Evolutionary conservation across 2,329 filamentous ascomycete genomes (phyloP).

Genomic region (Aureobasidium sp.): DNA sequence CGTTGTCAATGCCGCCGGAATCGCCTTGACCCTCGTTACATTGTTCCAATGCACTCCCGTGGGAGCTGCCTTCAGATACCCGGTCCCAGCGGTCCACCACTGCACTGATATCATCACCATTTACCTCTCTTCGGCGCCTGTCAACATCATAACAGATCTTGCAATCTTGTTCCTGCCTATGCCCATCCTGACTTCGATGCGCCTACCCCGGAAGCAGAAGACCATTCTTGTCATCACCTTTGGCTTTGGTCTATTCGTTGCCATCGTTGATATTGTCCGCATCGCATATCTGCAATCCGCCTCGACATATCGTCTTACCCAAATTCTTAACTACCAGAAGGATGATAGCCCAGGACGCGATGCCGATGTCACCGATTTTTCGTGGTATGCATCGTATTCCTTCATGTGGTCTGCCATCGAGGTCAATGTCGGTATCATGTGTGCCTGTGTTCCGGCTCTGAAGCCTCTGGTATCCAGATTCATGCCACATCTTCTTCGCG

Average conservation of each 20-base stretch:
- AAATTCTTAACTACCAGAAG: conserved; percentile 24
- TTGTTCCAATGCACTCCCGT: conserved; percentile 78
- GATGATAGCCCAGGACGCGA: conserved; percentile 21
- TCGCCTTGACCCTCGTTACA: conserved; percentile 75
- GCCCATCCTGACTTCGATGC: conserved; percentile 79
- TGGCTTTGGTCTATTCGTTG: conserved; percentile 75
- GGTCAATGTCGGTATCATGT: conserved; percentile 83
- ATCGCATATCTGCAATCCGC: conserved; percentile 85
- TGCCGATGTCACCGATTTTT: conserved; percentile 41
- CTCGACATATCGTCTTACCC: conserved; percentile 37
- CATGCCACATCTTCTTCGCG: conserved; percentile 47
- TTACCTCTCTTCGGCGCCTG: conserved; percentile 66
- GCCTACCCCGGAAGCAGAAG: conserved; percentile 76
- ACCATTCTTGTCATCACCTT: conserved; percentile 81
- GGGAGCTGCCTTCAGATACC: conserved; percentile 52
- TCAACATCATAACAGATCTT: conserved; percentile 87
- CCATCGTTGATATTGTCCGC: conserved; percentile 77
- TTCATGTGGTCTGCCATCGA: conserved; percentile 94
- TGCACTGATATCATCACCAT: conserved; percentile 57
- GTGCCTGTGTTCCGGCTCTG: conserved; percentile 82
- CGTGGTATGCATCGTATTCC: conserved; percentile 68
- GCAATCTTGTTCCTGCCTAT: conserved; percentile 82
- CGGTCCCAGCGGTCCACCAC: conserved; percentile 35
- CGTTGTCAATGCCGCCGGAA: conserved; percentile 69
- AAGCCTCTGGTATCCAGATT: conserved; percentile 71